Conservation (phyloP, 2,329 filamentous ascomycete species). For the Alternaria metachromatica region DNA sequence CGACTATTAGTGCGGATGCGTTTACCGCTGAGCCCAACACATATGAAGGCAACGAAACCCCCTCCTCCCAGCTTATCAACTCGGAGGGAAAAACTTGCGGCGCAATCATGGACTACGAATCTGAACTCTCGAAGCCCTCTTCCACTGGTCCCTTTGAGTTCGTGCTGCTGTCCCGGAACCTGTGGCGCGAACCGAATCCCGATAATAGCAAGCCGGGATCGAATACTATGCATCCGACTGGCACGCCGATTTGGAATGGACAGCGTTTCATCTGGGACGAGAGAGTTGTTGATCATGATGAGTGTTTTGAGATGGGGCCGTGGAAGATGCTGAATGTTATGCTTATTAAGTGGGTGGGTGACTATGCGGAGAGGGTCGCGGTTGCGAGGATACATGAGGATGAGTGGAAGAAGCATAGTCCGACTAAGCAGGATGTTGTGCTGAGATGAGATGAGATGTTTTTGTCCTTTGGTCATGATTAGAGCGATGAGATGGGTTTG, state of each 20-base stretch:
- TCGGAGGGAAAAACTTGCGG: conserved; percentile 32
- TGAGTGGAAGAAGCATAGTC: conserved; percentile 30
- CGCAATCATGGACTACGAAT: conserved; percentile 41
- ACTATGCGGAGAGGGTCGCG: conserved; percentile 35
- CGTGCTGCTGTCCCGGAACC: conserved; percentile 37
- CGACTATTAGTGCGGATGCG: conserved; percentile 31
- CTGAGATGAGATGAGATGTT: conserved; percentile 28
- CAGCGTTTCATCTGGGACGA: conserved; percentile 38
- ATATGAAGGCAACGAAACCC: conserved; percentile 26
- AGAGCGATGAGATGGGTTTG: not conserved
- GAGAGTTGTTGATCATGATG: conserved; percentile 35
- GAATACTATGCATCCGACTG: conserved; percentile 37
- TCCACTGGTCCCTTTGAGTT: conserved; percentile 36
- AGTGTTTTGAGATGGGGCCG: conserved; percentile 24
- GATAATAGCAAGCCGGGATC: conserved; percentile 17
- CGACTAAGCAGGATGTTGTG: conserved; percentile 33
- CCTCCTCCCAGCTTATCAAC: conserved; percentile 36
- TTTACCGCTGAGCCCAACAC: conserved; percentile 37
- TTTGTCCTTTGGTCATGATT: not conserved
- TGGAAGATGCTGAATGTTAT: conserved; percentile 47
- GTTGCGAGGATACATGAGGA: conserved; percentile 44
- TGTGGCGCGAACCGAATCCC: conserved; percentile 25
- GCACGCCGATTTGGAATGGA: conserved; percentile 42
- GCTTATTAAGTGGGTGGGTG: conserved; percentile 39
- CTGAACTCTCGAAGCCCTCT: conserved; percentile 23